Evolutionary conservation across 441 rosid genomes (phyloP).

Genomic region (Flueggea neowawraea): DNA sequence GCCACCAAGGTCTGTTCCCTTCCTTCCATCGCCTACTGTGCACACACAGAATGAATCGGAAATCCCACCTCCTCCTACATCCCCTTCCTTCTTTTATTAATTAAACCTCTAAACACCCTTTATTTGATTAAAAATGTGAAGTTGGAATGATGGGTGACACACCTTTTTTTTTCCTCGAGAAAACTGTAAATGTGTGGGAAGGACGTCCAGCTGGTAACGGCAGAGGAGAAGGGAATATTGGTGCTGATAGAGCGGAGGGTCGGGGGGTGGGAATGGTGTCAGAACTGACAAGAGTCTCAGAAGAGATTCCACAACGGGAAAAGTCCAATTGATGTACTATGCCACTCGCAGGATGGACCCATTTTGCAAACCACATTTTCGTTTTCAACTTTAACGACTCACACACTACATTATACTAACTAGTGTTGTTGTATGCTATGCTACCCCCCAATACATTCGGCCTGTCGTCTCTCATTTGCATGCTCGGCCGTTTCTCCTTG

Average conservation of each 20-base stretch:
- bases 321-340: not conserved
- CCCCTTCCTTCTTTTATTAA: not conserved
- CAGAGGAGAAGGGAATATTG: slow-evolving; percentile 39
- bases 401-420: not conserved
- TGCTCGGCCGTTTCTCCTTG: slow-evolving; percentile 20
- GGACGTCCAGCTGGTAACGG: slow-evolving; percentile 17
- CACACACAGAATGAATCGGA: slow-evolving; percentile 22
- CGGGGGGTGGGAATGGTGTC: not conserved
- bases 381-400: not conserved
- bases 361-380: not conserved
- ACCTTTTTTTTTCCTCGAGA: not conserved
- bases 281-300: not conserved
- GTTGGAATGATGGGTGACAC: not conserved
- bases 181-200: slow-evolving; percentile 13
- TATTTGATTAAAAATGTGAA: not conserved
- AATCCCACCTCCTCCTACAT: not conserved
- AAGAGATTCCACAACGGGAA: not conserved
- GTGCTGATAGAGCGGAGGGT: slow-evolving; percentile 4
- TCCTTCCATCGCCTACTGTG: slow-evolving; percentile 7
- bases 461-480: slow-evolving; percentile 15
- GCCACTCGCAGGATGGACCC: not conserved
- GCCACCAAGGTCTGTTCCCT: slow-evolving; percentile 24
- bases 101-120: not conserved
- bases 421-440: not conserved
- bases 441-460: slow-evolving; percentile 25